These are phyloP conservation scores for Eucalyptus virginea DNA, from an alignment of 345 rosid species.

Conservation along the genomic window DNA sequence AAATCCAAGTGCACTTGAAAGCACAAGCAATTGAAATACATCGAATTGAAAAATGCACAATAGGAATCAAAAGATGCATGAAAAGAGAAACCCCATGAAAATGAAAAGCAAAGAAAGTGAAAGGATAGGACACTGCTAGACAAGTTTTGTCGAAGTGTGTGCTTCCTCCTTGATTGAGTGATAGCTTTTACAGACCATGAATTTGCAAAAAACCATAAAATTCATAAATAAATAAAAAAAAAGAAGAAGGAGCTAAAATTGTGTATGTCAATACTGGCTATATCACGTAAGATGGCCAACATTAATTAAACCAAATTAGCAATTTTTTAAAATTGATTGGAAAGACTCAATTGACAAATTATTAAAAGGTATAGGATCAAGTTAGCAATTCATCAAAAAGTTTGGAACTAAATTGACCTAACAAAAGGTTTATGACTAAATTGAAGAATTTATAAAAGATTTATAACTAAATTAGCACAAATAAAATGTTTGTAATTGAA, in stretches of 20 bases:
- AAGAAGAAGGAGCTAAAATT: no score
- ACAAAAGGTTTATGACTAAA: no score
- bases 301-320: no score
- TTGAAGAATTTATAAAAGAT: no score
- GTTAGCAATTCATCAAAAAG: no score
- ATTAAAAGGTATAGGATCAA: neutral
- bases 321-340: no score
- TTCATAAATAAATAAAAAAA: no score
- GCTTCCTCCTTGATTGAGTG: neutral
- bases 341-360: no score
- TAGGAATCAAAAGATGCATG: neutral
- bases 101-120: neutral
- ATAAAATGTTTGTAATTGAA: no score
- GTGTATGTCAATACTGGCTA: rapidly evolving
- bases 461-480: no score
- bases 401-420: neutral
- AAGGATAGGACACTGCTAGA: neutral
- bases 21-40: neutral
- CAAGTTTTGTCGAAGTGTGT: neutral
- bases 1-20: neutral
- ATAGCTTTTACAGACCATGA: neutral
- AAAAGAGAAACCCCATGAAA: neutral
- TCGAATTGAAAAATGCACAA: neutral
- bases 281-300: rapidly evolving
- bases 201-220: no score